Evolutionary conservation across 23 red algal species (phyloP).

Genomic region (Pyropia haitanensis): DNA sequence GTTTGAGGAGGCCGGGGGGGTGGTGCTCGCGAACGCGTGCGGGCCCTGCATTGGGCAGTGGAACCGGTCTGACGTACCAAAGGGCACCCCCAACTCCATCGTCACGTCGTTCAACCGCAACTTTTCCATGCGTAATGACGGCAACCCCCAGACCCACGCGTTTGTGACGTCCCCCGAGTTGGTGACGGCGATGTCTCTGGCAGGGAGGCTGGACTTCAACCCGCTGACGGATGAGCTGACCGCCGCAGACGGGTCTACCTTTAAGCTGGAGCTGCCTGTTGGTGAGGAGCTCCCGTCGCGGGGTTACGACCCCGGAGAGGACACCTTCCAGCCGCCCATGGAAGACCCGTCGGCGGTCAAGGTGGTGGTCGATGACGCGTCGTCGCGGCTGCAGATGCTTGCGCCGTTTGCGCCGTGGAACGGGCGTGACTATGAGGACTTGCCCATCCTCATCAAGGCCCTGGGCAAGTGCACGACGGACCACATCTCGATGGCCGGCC

Average conservation of each 20-base stretch:
- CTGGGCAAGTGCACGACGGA: slow-evolving; percentile 98
- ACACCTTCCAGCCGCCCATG: slow-evolving; percentile 90
- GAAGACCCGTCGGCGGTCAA: slow-evolving; percentile 43
- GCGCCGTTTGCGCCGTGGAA: slow-evolving; percentile 87
- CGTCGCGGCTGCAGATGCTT: slow-evolving; percentile 72
- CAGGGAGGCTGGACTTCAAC: slow-evolving; percentile 87
- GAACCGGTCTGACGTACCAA: slow-evolving; percentile 92
- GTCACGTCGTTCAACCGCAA: slow-evolving; percentile 98
- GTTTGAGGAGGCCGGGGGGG: slow-evolving; percentile 79
- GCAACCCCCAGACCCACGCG: slow-evolving; percentile 92
- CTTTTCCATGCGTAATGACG: slow-evolving; percentile 96
- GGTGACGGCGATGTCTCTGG: slow-evolving; percentile 85
- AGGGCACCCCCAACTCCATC: slow-evolving; percentile 93
- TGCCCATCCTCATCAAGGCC: slow-evolving; percentile 92
- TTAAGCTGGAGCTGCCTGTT: slow-evolving; percentile 56
- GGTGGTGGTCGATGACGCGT: slow-evolving; percentile 42
- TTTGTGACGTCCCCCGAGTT: slow-evolving; percentile 96
- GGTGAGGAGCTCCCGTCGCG: slow-evolving; percentile 81
- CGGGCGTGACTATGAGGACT: slow-evolving; percentile 78
- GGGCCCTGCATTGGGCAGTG: slow-evolving; percentile 99
- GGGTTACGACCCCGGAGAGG: slow-evolving; percentile 87
- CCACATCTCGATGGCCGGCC: slow-evolving; percentile 98
- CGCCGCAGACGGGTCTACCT: slow-evolving; percentile 61
- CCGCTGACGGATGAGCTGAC: slow-evolving; percentile 72
- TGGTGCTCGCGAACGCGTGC: slow-evolving; percentile 95